Base-by-base conservation (phyloP, 1,284 basidiomycete genomes). In the Marasmius tenuissimus region DNA sequence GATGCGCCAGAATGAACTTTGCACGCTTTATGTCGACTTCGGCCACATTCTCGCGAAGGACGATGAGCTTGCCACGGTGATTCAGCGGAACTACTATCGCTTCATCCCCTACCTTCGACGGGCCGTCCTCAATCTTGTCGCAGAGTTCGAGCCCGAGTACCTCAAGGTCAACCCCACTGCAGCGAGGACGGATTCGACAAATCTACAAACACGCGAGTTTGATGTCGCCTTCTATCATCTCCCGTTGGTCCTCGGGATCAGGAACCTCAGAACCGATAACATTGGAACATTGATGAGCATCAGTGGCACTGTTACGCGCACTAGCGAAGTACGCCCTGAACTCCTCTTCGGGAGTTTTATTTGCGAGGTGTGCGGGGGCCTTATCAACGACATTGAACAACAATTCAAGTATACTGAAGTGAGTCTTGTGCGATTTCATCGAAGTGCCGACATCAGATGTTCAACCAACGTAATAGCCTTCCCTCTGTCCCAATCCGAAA, bases 341-440 rank as follows among this genome's bases (percentile, higher is more conserved):
- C 78, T 99, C 50, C 81, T 98, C 16, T 96, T 86, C 69, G 97
- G 96, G 18, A 96, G 93, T 59, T 99, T 98, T 74, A 88, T 91
- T 53, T 99, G 97, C 71, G 90, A 93, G 72, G 84, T 91, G 49
- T 99, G 97, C 75, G 85, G 87, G 58, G 92, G 91, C 42, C 80
- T 91, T 8, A 90, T 98, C n/a, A 87, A 92, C 62, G 96, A 98
- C 69, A 91, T 99, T 58, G 97, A 99, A 73, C 97, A 99, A 73
- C 97, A 99, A 73, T 99, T 99, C 85, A 98, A 98, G 75, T 99
- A 98, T 75, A 99, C 97, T 22, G 97, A 99, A 81, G 94, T 94
- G 4, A 27, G 27, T 27, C 27, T 27, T 27, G 27, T 27, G 85
- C 85, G 82, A 65, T 51, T 52, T n/a, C 38, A n/a, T 20, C 39